These are phyloP conservation scores for Panaeolus cyanescens DNA, from an alignment of 768 basidiomycete species.

Conservation along the genomic window DNA sequence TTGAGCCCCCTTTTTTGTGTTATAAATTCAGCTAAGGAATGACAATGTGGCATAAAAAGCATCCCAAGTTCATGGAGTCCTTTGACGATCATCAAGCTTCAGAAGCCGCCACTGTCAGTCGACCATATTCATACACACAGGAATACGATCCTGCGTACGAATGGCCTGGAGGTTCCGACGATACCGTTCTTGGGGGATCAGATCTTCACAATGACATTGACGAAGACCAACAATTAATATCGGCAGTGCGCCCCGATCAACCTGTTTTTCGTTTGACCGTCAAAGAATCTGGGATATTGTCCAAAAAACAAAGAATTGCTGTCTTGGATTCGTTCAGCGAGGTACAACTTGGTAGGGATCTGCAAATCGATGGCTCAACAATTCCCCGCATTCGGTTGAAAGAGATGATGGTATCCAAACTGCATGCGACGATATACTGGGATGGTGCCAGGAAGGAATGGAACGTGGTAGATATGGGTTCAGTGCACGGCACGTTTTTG, in stretches of 20 bases:
- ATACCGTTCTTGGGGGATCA: constrained; percentile 19
- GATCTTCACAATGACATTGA: not conserved
- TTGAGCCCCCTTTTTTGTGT: not conserved
- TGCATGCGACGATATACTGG: constrained; percentile 79
- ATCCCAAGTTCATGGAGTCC: constrained; percentile 13
- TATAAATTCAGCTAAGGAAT: not conserved
- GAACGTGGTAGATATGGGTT: constrained; percentile 84
- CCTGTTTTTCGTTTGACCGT: constrained; percentile 54
- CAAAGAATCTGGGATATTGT: constrained; percentile 59
- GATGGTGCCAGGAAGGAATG: constrained; percentile 59
- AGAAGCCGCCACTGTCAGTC: not conserved
- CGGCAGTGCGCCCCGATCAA: constrained; percentile 17
- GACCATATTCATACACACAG: not conserved
- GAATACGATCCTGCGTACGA: constrained; percentile 57
- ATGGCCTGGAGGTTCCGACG: constrained; percentile 48
- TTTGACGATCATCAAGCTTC: constrained; percentile 18
- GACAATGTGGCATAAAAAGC: not conserved
- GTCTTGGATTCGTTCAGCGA: constrained; percentile 55
- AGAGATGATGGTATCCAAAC: constrained; percentile 83
- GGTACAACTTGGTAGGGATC: constrained; percentile 76
- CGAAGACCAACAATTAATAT: constrained; percentile 10
- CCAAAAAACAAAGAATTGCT: constrained; percentile 45
- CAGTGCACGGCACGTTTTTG: constrained; percentile 81
- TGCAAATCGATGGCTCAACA: constrained; percentile 46
- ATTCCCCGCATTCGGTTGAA: constrained; percentile 73